phyloP scores from a whole-genome alignment of 106 monocot species.

The Allium sativum region DNA sequence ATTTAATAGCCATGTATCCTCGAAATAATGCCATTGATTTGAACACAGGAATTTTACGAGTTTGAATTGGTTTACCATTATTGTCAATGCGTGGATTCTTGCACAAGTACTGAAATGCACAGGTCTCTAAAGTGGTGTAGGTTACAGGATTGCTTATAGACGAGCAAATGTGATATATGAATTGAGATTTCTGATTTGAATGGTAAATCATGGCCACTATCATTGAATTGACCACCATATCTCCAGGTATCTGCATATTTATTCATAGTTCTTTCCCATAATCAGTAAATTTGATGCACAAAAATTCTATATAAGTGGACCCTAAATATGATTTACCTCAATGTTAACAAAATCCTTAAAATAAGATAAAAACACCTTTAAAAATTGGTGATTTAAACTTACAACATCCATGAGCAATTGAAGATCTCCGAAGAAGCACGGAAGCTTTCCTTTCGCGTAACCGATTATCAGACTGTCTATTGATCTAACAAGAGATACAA shows the following conservation, averaged over 20 bases:
- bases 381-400: not conserved
- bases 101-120: slow-evolving; percentile 27
- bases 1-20: slow-evolving; percentile 41
- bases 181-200: slow-evolving; percentile 18
- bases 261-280: too few species aligned
- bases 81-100: slow-evolving; percentile 42
- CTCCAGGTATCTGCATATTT: slow-evolving; percentile 52
- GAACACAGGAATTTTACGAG: slow-evolving; percentile 20
- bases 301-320: not conserved
- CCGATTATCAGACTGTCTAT: slow-evolving; percentile 60
- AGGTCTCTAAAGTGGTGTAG: slow-evolving; percentile 17
- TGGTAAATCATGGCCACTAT: slow-evolving; percentile 43
- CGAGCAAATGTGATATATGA: slow-evolving; percentile 55
- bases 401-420: slow-evolving; percentile 54
- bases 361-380: too few species aligned
- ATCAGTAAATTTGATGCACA: too few species aligned
- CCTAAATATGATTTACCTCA: not conserved
- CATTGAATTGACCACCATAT: slow-evolving; percentile 81
- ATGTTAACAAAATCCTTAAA: not conserved
- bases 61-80: slow-evolving; percentile 27
- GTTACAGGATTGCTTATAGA: slow-evolving; percentile 41
- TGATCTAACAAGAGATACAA: slow-evolving; percentile 20
- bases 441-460: slow-evolving; percentile 42
- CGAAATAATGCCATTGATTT: slow-evolving; percentile 21
- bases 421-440: slow-evolving; percentile 49